These are phyloP conservation scores for Trichoderma orchidacearum DNA, from an alignment of 495 filamentous ascomycete species.

Conservation along the genomic window DNA sequence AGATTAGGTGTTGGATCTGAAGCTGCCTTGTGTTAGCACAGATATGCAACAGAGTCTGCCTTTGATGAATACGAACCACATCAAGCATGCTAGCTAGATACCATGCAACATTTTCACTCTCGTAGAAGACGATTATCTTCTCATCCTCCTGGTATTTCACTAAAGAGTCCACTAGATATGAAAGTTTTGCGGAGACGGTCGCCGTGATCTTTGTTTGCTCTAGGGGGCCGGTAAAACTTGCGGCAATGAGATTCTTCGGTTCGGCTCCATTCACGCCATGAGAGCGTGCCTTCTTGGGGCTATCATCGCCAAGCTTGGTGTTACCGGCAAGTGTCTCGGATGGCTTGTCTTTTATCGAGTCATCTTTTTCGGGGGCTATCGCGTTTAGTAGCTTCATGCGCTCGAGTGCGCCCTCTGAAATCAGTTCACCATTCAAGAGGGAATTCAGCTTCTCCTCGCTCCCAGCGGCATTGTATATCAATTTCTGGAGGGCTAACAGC, in stretches of 20 bases:
- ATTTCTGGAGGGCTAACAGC: constrained; percentile 22
- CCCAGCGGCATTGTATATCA: constrained; percentile 10
- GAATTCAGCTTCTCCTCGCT: constrained; percentile 3
- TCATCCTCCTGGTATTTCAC: constrained; percentile 50
- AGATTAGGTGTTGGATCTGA: constrained; percentile 68
- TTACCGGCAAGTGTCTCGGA: constrained; percentile 21
- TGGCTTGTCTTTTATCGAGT: not conserved
- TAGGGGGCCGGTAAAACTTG: constrained; percentile 33
- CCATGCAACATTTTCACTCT: constrained; percentile 69
- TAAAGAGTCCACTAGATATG: constrained; percentile 67
- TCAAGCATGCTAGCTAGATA: constrained; percentile 77
- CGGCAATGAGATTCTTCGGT: not conserved
- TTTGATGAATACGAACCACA: constrained; percentile 21
- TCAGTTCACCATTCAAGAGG: constrained; percentile 21
- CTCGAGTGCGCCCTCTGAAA: constrained; percentile 19
- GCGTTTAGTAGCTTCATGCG: constrained; percentile 11
- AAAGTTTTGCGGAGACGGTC: constrained; percentile 76
- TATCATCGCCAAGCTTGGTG: constrained; percentile 19
- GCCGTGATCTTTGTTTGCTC: constrained; percentile 52
- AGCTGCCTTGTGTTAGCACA: constrained; percentile 17
- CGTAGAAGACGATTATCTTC: constrained; percentile 90
- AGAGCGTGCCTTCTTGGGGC: constrained; percentile 11
- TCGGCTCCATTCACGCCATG: constrained; percentile 7
- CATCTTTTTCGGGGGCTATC: not conserved
- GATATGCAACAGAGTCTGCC: not conserved